A percentile compares a stretch with the other conserved stretches of the same genome.
Evolutionary conservation across 257 asterid species (phyloP).

Genomic region (Osmanthus fragrans): DNA sequence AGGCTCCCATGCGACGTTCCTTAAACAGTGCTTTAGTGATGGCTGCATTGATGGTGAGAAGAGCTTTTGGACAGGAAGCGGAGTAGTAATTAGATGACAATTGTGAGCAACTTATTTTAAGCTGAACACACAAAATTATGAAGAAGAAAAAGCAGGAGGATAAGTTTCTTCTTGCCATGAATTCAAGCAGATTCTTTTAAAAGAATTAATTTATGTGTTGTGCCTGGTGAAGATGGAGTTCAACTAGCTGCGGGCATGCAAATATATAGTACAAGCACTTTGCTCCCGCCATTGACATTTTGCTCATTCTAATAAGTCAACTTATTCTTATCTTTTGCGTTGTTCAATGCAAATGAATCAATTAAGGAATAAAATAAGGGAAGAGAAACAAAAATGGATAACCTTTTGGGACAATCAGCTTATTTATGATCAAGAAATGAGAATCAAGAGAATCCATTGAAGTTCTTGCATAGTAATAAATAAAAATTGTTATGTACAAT

Average conservation of each 20-base stretch:
- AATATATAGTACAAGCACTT: slow-evolving; percentile 6
- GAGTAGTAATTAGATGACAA: slow-evolving; percentile 43
- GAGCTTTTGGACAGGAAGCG: slow-evolving; percentile 51
- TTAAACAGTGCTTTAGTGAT: slow-evolving; percentile 40
- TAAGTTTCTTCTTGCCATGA: slow-evolving; percentile 1
- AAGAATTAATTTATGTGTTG: neutral
- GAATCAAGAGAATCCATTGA: no score
- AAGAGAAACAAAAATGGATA: neutral
- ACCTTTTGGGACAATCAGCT: neutral
- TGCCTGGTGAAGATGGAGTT: slow-evolving; percentile 8
- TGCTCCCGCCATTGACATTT: slow-evolving; percentile 6
- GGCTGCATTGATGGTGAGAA: slow-evolving; percentile 36
- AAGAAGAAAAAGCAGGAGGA: neutral
- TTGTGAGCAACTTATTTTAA: slow-evolving; percentile 24
- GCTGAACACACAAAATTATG: slow-evolving; percentile 7
- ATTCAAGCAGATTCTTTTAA: neutral
- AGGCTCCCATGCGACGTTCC: slow-evolving; percentile 69
- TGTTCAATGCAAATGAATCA: no score
- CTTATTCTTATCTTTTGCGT: no score
- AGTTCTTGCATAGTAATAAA: no score
- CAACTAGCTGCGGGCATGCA: neutral
- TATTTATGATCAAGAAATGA: no score
- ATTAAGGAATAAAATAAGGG: no score
- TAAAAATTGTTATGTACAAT: no score
- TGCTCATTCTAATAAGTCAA: neutral